Percentiles rank a stretch among this genome's conserved stretches.
These are phyloP conservation scores for Rhinocladiella similis DNA, from an alignment of 2,329 filamentous ascomycete genomes.

Conservation along the genomic window DNA sequence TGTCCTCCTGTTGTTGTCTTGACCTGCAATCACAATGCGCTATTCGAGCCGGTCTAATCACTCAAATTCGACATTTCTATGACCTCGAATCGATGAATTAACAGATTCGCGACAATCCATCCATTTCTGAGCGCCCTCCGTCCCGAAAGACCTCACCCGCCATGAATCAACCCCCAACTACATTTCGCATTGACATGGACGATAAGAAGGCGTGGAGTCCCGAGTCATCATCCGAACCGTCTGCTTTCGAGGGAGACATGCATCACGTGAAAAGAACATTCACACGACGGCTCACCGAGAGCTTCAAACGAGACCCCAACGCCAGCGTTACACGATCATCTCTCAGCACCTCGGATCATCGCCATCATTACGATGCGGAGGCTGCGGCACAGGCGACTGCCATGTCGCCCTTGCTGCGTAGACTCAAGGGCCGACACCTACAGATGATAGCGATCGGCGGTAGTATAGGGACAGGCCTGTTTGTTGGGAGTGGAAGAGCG, in stretches of 20 bases:
- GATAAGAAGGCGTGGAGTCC: constrained; percentile 27
- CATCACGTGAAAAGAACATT: constrained; percentile 20
- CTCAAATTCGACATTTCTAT: not conserved
- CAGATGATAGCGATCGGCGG: constrained; percentile 72
- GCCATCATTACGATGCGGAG: constrained; percentile 31
- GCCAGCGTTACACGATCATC: constrained; percentile 28
- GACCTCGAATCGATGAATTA: no score
- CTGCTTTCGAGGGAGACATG: constrained; percentile 27
- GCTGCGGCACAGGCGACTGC: constrained; percentile 33
- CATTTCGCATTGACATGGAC: constrained; percentile 18
- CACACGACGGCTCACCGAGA: constrained; percentile 29
- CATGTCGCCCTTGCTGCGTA: constrained; percentile 31
- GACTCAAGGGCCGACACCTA: constrained; percentile 33
- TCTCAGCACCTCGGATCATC: constrained; percentile 18
- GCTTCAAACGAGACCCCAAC: constrained; percentile 35
- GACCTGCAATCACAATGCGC: not conserved
- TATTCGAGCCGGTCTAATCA: not conserved
- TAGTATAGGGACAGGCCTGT: constrained; percentile 86
- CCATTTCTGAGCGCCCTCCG: not conserved
- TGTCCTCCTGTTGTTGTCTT: not conserved
- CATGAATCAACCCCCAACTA: not conserved
- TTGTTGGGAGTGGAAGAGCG: constrained; percentile 77
- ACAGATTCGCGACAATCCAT: not conserved
- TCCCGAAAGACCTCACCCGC: constrained; percentile 5
- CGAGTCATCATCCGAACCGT: constrained; percentile 23